phyloP scores from a whole-genome alignment of 116 monocot species.

The Iris pallida region DNA sequence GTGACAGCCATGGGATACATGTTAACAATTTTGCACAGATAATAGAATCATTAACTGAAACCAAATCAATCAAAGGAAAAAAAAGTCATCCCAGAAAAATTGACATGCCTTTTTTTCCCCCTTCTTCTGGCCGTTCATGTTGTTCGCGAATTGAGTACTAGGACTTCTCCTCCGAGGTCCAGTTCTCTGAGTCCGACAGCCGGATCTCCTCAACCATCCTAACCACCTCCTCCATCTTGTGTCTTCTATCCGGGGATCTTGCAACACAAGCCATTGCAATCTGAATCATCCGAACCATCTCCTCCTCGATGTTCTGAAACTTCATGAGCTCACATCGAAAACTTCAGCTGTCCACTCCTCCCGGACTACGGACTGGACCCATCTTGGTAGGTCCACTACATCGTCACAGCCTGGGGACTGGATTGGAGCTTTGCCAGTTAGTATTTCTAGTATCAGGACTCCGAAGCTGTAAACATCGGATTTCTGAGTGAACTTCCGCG shows the following conservation, averaged over 20 bases:
- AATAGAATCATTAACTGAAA: too few relatives aligned
- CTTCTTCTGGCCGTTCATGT: too few relatives aligned
- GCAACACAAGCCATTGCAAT: slow-evolving; percentile 90
- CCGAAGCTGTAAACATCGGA: slow-evolving; percentile 57
- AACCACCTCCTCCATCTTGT: slow-evolving; percentile 67
- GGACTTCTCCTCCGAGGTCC: slow-evolving; percentile 52
- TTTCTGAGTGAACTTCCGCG: too few relatives aligned
- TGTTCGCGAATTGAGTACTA: slow-evolving; percentile 37
- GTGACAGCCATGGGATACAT: too few relatives aligned
- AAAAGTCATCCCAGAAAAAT: too few relatives aligned
- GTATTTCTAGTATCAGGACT: slow-evolving; percentile 47
- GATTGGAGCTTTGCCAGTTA: slow-evolving; percentile 49
- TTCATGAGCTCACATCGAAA: slow-evolving; percentile 75
- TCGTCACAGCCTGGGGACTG: slow-evolving; percentile 51
- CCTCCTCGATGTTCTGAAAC: slow-evolving; percentile 73
- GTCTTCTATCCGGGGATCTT: slow-evolving; percentile 59
- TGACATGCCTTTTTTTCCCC: too few relatives aligned
- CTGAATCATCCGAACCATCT: slow-evolving; percentile 92
- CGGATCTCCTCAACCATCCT: slow-evolving; percentile 67
- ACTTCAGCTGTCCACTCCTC: slow-evolving; percentile 97
- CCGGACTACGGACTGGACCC: slow-evolving; percentile 82
- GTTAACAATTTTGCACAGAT: too few relatives aligned
- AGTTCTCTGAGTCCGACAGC: slow-evolving; percentile 37
- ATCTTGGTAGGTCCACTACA: slow-evolving; percentile 51
- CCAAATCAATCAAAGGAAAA: too few relatives aligned